Percentiles rank a stretch among this genome's conserved stretches.
These are phyloP conservation scores for Lentinus tigrinus DNA, from an alignment of 768 basidiomycete genomes.

Conservation along the genomic window DNA sequence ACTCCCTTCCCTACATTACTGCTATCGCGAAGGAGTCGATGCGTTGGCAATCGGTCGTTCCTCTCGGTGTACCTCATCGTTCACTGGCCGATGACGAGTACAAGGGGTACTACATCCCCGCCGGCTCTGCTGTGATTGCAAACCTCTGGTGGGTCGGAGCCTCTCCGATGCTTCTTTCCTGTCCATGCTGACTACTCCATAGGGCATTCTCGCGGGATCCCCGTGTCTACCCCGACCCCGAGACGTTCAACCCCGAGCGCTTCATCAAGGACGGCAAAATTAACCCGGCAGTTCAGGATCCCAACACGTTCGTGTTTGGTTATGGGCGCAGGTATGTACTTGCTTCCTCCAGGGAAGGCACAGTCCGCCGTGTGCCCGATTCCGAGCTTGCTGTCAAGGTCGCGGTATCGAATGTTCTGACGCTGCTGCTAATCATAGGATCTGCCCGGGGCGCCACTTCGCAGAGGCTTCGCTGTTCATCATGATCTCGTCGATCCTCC, in stretches of 20 bases:
- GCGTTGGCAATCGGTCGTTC: slow-evolving; percentile 26
- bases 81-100: slow-evolving; percentile 16
- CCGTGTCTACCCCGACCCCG: slow-evolving; percentile 13
- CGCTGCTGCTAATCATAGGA: not conserved
- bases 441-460: slow-evolving; percentile 15
- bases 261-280: slow-evolving; percentile 13
- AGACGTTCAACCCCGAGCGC: slow-evolving; percentile 17
- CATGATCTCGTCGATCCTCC: slow-evolving; percentile 12
- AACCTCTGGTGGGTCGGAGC: slow-evolving; percentile 8
- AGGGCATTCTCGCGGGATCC: slow-evolving; percentile 11
- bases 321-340: slow-evolving; percentile 17
- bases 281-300: slow-evolving; percentile 10
- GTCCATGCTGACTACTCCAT: not conserved
- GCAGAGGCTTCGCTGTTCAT: slow-evolving; percentile 14
- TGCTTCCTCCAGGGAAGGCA: not conserved
- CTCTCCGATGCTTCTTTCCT: too few relatives aligned
- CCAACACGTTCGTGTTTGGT: slow-evolving; percentile 12
- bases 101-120: slow-evolving; percentile 17
- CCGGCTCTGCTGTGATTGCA: slow-evolving; percentile 8
- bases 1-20: slow-evolving; percentile 27
- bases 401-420: not conserved
- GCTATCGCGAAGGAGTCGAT: slow-evolving; percentile 26
- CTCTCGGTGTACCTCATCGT: slow-evolving; percentile 9
- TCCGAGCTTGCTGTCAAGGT: not conserved
- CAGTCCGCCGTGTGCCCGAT: not conserved